These are phyloP conservation scores for Oryza officinalis DNA, from an alignment of 176 grass and related monocot genomes.

Conservation along the genomic window DNA sequence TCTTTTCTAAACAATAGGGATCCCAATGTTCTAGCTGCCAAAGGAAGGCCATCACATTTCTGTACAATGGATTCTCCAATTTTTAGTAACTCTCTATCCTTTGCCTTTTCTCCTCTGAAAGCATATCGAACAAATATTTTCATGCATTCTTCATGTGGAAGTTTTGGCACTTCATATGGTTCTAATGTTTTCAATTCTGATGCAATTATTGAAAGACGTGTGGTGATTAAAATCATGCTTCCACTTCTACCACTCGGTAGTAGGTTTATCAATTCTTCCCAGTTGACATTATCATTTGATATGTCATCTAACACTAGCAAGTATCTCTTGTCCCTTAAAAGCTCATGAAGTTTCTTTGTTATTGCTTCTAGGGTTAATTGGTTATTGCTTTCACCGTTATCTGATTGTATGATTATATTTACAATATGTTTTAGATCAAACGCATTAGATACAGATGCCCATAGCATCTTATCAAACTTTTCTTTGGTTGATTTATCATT, in stretches of 20 bases:
- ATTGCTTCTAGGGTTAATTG: neutral
- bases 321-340: slow-evolving; percentile 12
- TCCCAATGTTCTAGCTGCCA: slow-evolving; percentile 12
- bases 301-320: slow-evolving; percentile 28
- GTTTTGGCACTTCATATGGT: neutral
- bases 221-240: slow-evolving; percentile 11
- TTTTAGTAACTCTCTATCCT: neutral
- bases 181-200: neutral
- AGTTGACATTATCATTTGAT: neutral
- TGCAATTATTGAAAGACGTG: neutral
- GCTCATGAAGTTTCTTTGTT: neutral
- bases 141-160: neutral
- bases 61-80: neutral
- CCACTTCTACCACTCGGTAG: neutral
- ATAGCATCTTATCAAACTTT: neutral
- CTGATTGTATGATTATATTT: neutral
- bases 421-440: neutral
- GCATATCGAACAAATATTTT: neutral
- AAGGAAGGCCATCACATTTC: neutral
- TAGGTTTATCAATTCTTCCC: neutral
- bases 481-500: neutral
- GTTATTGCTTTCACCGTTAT: neutral
- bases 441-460: neutral
- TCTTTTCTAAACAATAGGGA: neutral
- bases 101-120: neutral